Base-by-base conservation (phyloP, 176 grass and related monocot species). In the Urochloa ruziziensis region DNA sequence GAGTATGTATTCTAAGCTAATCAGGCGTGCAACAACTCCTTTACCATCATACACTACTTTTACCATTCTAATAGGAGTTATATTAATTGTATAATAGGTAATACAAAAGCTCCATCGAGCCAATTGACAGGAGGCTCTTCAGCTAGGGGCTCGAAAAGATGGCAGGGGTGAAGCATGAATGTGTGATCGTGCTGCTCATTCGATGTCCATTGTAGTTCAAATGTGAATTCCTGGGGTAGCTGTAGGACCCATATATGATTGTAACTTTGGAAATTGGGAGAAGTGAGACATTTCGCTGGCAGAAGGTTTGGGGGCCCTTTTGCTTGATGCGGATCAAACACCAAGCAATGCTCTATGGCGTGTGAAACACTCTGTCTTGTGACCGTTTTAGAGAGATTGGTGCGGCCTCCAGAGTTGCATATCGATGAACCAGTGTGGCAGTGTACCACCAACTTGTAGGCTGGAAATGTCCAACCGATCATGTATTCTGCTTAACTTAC, bases 141-240 rank as follows among this genome's bases (percentile, higher is more conserved):
- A 54, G 70, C 23, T 25, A 92, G 64, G 77, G 49, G 80, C 4
- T 78, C 75, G 27, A 92, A 81, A 76, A 90, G 86, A 70, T 83
- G 88, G 91, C 94, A 93, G 51, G 73, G 84, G 67, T 60, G 77
- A 63, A 77, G 70, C 65, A 47, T 2, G 30, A 10, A 63, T 70
- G 62, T 57, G 37, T 1, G n/a, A 15, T n/a, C 44, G 1, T 33
- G 60, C 56, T 74, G 59, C 36, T 67, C 2, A 10, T 21, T 27
- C 82, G 56, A 52, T 52, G 39, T 23, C 14, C 62, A 32, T 15
- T 46, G 73, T 56, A 36, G 34, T 47, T 78, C 5, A 51, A 47
- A 85, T 68, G 75, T 62, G 70, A 51, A 70, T 80, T 75, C n/a
- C 7, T 8, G n/a, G 5, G 62, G 23, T 85, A 81, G 69, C 4